Percentiles rank a stretch among this genome's conserved stretches.
These are phyloP conservation scores for Tetradesmus lagerheimii DNA, from an alignment of 139 green algal genomes.

Conservation along the genomic window DNA sequence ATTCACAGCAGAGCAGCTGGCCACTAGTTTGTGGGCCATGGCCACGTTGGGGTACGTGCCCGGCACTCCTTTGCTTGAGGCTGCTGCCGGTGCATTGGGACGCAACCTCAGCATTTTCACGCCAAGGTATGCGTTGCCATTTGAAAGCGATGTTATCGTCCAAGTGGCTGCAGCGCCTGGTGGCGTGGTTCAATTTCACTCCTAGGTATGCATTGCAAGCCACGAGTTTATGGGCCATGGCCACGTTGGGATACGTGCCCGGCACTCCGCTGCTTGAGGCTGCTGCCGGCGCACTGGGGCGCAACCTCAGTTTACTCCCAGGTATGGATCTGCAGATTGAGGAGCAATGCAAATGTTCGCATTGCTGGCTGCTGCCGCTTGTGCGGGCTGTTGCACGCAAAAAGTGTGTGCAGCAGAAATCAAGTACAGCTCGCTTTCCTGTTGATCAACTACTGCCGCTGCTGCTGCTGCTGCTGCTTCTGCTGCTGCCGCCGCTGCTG, in stretches of 20 bases:
- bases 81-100: neutral
- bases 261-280: slow-evolving; percentile 33
- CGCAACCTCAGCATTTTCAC: neutral
- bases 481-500: neutral
- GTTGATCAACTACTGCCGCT: no score
- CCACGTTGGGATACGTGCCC: neutral
- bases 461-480: neutral
- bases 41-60: slow-evolving; percentile 21
- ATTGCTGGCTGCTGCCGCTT: no score
- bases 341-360: no score
- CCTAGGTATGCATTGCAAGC: no score
- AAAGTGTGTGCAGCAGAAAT: no score
- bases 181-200: no score
- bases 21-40: neutral
- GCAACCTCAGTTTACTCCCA: neutral
- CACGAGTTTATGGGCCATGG: neutral
- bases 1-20: slow-evolving; percentile 14
- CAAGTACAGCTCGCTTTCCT: no score
- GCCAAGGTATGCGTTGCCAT: neutral
- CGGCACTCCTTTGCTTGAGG: slow-evolving; percentile 39
- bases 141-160: no score
- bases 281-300: neutral
- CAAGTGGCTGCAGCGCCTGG: neutral
- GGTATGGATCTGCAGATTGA: no score
- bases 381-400: no score